Percentiles rank a stretch among this genome's conserved stretches.
These are phyloP conservation scores for Brachypodium distachyon DNA, from an alignment of 202 grass and related monocot genomes.

Conservation along the genomic window DNA sequence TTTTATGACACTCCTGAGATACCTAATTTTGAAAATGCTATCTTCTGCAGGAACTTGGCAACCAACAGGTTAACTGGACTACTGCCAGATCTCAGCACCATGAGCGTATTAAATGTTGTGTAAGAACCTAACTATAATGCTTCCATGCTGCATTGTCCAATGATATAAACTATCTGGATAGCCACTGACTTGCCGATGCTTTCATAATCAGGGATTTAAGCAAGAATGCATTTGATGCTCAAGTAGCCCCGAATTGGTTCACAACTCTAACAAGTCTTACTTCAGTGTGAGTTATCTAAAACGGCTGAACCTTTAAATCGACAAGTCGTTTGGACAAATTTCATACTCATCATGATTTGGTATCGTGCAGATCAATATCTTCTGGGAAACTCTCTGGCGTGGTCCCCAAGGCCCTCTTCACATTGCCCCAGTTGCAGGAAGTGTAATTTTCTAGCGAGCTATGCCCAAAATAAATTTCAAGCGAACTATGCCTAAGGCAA, in stretches of 20 bases:
- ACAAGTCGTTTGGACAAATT: not conserved
- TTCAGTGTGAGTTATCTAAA: slow-evolving; percentile 53
- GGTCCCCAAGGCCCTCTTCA: slow-evolving; percentile 47
- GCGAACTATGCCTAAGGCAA: too few species aligned
- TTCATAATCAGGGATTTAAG: slow-evolving; percentile 60
- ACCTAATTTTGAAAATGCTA: not conserved
- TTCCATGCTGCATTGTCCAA: not conserved
- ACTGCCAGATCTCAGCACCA: slow-evolving; percentile 51
- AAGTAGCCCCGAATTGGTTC: slow-evolving; percentile 56
- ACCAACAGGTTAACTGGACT: slow-evolving; percentile 56
- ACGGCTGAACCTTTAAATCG: not conserved
- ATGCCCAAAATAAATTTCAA: not conserved
- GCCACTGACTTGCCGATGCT: slow-evolving; percentile 1
- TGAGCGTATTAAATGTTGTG: slow-evolving; percentile 51
- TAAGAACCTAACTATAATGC: slow-evolving; percentile 39
- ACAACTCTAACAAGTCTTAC: slow-evolving; percentile 47
- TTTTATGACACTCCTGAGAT: not conserved
- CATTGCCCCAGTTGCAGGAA: slow-evolving; percentile 58
- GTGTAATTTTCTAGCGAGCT: slow-evolving; percentile 45
- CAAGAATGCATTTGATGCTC: slow-evolving; percentile 54
- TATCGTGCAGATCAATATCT: slow-evolving; percentile 42
- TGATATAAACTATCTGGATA: not conserved
- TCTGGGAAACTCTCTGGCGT: slow-evolving; percentile 33
- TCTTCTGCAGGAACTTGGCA: slow-evolving; percentile 66
- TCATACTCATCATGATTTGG: not conserved